These are phyloP conservation scores for Aphanomyces euteiches DNA, from an alignment of 352 stramenopile species.

Conservation along the genomic window DNA sequence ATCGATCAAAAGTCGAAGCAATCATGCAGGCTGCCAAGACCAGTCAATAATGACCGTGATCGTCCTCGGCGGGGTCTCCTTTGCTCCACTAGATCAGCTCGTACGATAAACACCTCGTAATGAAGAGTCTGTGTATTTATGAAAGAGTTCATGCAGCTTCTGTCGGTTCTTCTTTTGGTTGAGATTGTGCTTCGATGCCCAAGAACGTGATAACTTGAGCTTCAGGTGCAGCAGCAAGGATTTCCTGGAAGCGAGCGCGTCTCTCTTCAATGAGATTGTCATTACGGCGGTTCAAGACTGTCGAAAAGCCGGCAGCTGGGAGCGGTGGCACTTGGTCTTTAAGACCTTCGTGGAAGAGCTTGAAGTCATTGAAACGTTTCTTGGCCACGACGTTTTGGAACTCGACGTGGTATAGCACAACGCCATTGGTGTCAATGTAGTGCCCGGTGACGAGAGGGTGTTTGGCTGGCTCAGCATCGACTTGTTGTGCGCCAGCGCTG, in stretches of 20 bases:
- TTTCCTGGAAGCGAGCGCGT: conserved; percentile 18
- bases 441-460: conserved; percentile 41
- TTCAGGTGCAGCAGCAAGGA: conserved; percentile 4
- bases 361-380: conserved; percentile 23
- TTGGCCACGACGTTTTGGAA: not conserved
- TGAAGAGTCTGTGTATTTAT: too few relatives aligned
- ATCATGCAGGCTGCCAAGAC: too few relatives aligned
- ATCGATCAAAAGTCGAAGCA: too few relatives aligned
- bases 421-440: conserved; percentile 56
- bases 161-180: too few relatives aligned
- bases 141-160: too few relatives aligned
- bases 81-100: too few relatives aligned
- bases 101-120: too few relatives aligned
- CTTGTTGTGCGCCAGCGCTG: not conserved
- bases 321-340: conserved; percentile 16
- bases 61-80: too few relatives aligned
- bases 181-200: not conserved
- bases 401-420: conserved; percentile 73
- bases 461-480: not conserved
- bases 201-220: not conserved
- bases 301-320: conserved; percentile 1
- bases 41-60: too few relatives aligned
- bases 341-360: conserved; percentile 9
- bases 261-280: conserved; percentile 4
- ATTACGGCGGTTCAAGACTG: conserved; percentile 16